Percentiles rank a stretch among this genome's conserved stretches.
Conservation (phyloP, 495 filamentous ascomycete genomes). For the Emericellopsis terricola region DNA sequence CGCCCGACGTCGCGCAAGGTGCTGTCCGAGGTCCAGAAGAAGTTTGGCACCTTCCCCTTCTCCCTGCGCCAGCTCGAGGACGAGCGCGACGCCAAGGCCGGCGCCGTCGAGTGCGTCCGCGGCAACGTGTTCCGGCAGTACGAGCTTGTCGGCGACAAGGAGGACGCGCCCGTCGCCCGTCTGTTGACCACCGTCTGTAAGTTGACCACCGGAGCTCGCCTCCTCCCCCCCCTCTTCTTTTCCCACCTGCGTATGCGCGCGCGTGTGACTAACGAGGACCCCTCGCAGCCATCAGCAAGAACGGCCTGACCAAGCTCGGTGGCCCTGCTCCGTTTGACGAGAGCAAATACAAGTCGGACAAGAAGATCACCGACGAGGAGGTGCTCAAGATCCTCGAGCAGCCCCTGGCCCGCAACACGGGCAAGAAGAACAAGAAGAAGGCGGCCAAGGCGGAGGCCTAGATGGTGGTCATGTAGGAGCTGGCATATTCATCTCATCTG, state of each 20-base stretch:
- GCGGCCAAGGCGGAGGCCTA: conserved; percentile 55
- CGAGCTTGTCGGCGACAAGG: conserved; percentile 87
- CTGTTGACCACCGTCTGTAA: conserved; percentile 83
- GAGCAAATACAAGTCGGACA: conserved; percentile 71
- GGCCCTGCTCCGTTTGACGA: conserved; percentile 56
- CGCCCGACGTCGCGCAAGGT: conserved; percentile 78
- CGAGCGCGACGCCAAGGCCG: conserved; percentile 89
- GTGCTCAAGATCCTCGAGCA: conserved; percentile 83
- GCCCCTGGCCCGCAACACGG: conserved; percentile 57
- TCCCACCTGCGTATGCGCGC: conserved; percentile 7
- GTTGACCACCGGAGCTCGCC: conserved; percentile 13
- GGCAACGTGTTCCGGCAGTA: conserved; percentile 82
- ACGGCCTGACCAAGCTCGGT: conserved; percentile 72
- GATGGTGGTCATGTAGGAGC: too few relatives aligned
- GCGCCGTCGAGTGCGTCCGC: conserved; percentile 87
- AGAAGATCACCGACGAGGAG: conserved; percentile 94
- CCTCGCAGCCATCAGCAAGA: conserved; percentile 84
- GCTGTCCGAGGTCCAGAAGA: conserved; percentile 83
- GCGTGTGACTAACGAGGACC: not conserved
- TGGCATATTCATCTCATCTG: conserved; percentile 14
- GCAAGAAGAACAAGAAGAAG: conserved; percentile 85
- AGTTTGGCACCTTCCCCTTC: conserved; percentile 96
- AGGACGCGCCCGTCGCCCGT: conserved; percentile 62
- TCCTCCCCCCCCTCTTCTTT: conserved; percentile 3
- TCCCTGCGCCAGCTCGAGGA: conserved; percentile 92